phyloP scores from a whole-genome alignment of 306 rosid species.

The Vigna nakashimae region DNA sequence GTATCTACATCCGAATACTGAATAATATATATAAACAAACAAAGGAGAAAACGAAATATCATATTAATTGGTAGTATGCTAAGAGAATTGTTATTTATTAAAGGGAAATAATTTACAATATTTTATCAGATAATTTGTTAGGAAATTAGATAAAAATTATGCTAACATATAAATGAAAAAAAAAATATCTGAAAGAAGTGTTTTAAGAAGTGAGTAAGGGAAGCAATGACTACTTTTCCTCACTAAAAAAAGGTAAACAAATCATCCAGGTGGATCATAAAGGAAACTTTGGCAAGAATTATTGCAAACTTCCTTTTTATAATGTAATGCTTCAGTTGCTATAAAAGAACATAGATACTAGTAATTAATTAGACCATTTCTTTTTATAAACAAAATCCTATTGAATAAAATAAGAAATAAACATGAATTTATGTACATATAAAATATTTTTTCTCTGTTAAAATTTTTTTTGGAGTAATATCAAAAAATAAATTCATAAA shows the following conservation, averaged over 20 bases:
- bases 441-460: no score
- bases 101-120: not conserved
- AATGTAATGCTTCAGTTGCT: not conserved
- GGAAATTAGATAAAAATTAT: no score
- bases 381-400: no score
- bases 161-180: not conserved
- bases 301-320: not conserved
- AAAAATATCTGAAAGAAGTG: no score
- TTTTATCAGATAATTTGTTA: no score
- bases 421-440: accelerated
- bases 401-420: no score
- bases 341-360: not conserved
- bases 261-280: not conserved
- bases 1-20: not conserved
- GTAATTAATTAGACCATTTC: no score
- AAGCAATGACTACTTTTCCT: not conserved
- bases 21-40: no score
- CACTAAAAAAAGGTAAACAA: not conserved
- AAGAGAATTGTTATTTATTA: not conserved
- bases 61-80: not conserved
- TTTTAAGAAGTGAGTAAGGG: no score
- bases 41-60: not conserved
- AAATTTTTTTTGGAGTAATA: no score
- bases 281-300: not conserved
- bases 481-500: no score